These are phyloP conservation scores for Sophora flavescens DNA, from an alignment of 306 rosid species.

Conservation along the genomic window DNA sequence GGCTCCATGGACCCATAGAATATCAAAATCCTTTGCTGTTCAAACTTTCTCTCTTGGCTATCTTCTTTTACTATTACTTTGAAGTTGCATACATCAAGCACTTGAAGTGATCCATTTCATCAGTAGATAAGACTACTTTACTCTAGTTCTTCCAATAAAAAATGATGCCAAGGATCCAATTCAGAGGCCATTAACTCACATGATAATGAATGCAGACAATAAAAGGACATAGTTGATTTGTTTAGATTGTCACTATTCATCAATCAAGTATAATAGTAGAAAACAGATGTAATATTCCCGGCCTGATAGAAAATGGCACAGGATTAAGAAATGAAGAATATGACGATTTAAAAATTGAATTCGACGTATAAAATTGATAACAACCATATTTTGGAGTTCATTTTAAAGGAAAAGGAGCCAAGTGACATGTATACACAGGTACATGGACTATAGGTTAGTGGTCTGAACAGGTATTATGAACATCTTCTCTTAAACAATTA, in stretches of 20 bases:
- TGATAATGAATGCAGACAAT: background rate
- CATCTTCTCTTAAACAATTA: background rate
- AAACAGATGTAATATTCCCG: background rate
- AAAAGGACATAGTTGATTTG: background rate
- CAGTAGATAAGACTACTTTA: background rate
- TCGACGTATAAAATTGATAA: too few species aligned
- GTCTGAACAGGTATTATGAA: background rate
- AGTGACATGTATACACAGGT: background rate
- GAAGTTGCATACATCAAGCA: background rate
- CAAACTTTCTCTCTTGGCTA: background rate
- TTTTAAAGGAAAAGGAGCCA: background rate
- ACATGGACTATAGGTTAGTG: background rate
- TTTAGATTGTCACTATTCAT: background rate
- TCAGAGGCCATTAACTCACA: background rate
- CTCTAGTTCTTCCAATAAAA: background rate
- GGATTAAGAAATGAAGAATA: background rate
- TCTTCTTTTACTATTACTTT: background rate
- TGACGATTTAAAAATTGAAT: background rate
- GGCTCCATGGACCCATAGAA: background rate
- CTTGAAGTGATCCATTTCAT: background rate
- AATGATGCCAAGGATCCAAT: background rate
- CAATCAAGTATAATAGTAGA: background rate
- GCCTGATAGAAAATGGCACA: background rate
- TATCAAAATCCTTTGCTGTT: too few species aligned
- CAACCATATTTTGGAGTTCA: background rate